Base-by-base conservation (phyloP, 208 protist genomes). In the Herpetomonas muscarum region DNA sequence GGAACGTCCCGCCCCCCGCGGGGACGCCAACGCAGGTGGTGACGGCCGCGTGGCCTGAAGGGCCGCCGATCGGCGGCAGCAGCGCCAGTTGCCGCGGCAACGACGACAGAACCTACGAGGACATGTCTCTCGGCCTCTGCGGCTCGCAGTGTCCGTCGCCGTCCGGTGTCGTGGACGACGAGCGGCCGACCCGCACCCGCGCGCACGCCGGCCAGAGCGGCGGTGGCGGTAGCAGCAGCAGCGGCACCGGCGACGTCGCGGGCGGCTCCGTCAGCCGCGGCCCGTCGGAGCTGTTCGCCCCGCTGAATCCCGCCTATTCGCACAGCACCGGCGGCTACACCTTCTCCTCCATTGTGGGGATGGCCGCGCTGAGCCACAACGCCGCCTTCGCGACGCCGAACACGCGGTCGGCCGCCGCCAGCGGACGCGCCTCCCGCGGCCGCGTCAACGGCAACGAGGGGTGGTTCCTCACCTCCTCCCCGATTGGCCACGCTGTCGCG, bases 201-300 rank as follows among this genome's bases (percentile, higher is more conserved):
- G n/a, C n/a, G n/a, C n/a, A 52, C 28, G 39, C 47, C 37, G 31
- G 48, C 32, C 10, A 61, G 59, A 26, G 10, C 46, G 21, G 65
- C 21, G 26, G 47, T 31, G 1, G 30, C 61, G 21, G 39, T 41
- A 0, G 13, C 17, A 30, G 31, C 47, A 24, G 50, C 28, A 39
- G 39, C 28, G 15, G 50, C 49, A 50, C 44, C 32, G 22, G 1
- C 1, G 50, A 24, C 10, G 49, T 31, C 29, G 36, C 42, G 9
- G 55, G 55, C 31, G 60, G 50, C 4, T 17, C 47, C 1, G n/a
- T 57, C 26, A 78, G 71, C 34, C 46, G 36, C 50, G 71, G 59
- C 12, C 61, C 71, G 1, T 78, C 71, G 32, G 63, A 78, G 59
- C 58, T 69, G 22, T 79, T 66, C 51, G 37, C 49, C 30, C 72